Evolutionary conservation across 2,329 filamentous ascomycete genomes (phyloP), one percentile per base, ranked within the genome.

Genomic region (Herpotrichia juniperi): DNA sequence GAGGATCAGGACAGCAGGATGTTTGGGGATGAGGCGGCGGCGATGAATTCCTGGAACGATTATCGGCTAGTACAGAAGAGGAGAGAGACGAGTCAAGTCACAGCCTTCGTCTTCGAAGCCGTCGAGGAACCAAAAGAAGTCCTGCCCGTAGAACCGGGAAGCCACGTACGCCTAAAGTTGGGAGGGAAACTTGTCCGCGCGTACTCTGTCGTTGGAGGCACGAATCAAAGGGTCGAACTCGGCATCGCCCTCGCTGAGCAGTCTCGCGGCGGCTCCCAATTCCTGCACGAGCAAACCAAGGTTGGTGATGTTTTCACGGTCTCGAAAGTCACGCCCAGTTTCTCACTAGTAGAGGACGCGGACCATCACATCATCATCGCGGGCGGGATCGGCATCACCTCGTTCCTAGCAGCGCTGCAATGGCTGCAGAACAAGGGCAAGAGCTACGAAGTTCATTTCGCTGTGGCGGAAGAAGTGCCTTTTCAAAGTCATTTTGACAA

Each of bases 371-470:
- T 88, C 32, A 83, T 88, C 60, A 81, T 89, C 25, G 84, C 79
- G 0, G 86, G 83, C 9, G 87, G 86, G 0, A 84, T 89, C 25
- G 87, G 86, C 0, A 81, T 89, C 54, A 89, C 87, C 1, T 86
- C 86, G 0, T 88, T 88, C 56, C 62, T 89, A 8, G 61, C 74
- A 1, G 72, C 84, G 21, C 63, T 83, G 2, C 70, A 80, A 43
- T 54, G 65, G 11, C 66, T 74, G 11, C 47, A 66, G 5, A 30
- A 42, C 2, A 48, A 57, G 1, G 54, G 58, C n/a, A 54, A 69
- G 65, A 78, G 79, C 50, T 79, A 78, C 31, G 74, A 76, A 19
- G 68, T 88, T 34, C 85, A 88, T 69, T 87, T 85, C 54, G 84
- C 81, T 0, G 80, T 87, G 1, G 63, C 65, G 0, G 74, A 76